A percentile compares a stretch with the other conserved stretches of the same genome.
Evolutionary conservation across 164 flowering plant genomes (phyloP).

Genomic region (Santalum album): DNA sequence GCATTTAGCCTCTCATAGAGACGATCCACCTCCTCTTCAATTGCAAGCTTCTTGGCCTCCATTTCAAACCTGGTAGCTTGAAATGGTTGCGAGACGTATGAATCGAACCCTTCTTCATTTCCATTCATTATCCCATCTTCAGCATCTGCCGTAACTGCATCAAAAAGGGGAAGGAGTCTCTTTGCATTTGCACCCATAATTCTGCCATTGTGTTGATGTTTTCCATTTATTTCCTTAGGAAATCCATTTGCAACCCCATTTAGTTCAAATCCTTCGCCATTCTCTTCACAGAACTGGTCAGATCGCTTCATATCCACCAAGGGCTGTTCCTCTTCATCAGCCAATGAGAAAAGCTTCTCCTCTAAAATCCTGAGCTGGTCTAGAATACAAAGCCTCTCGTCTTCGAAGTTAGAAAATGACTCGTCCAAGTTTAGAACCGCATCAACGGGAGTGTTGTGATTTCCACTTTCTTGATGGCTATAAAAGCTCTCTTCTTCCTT

Average conservation of each 20-base stretch:
- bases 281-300: constrained; percentile 22
- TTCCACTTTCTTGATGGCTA: constrained; percentile 24
- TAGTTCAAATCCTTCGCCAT: constrained; percentile 20
- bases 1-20: constrained; percentile 84
- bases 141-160: constrained; percentile 42
- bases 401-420: constrained; percentile 66
- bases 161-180: constrained; percentile 71
- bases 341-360: constrained; percentile 60
- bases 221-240: constrained; percentile 30
- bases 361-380: constrained; percentile 79
- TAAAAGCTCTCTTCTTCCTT: constrained; percentile 30
- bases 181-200: constrained; percentile 41
- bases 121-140: constrained; percentile 31
- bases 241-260: constrained; percentile 43
- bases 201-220: constrained; percentile 32
- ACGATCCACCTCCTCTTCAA: constrained; percentile 77
- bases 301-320: constrained; percentile 25
- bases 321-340: constrained; percentile 43
- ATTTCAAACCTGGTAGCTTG: constrained; percentile 13
- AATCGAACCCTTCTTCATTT: constrained; percentile 24
- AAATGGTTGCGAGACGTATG: constrained; percentile 20
- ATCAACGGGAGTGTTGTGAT: constrained; percentile 41
- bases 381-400: constrained; percentile 66
- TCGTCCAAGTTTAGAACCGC: constrained; percentile 53
- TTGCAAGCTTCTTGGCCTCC: constrained; percentile 32